phyloP scores from a whole-genome alignment of 306 rosid species.

The Vigna hirtella region DNA sequence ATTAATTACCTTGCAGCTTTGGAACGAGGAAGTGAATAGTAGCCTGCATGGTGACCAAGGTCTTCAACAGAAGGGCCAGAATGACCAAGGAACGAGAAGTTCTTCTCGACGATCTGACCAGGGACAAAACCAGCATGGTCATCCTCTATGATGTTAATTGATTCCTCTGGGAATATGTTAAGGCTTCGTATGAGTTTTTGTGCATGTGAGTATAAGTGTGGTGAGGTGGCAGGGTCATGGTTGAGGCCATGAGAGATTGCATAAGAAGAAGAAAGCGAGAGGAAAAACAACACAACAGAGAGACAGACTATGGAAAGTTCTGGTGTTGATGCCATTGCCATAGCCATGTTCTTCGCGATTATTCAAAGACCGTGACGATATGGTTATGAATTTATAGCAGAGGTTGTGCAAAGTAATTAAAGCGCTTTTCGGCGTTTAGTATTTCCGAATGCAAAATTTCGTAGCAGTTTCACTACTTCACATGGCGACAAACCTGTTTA shows the following conservation, averaged over 20 bases:
- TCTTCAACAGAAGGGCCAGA: slow-evolving; percentile 60
- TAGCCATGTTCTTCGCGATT: slow-evolving; percentile 42
- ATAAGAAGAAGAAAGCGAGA: slow-evolving; percentile 41
- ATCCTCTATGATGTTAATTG: slow-evolving; percentile 50
- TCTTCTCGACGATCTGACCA: slow-evolving; percentile 65
- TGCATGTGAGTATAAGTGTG: slow-evolving; percentile 49
- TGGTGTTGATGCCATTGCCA: slow-evolving; percentile 46
- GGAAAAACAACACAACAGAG: slow-evolving; percentile 43
- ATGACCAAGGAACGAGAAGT: slow-evolving; percentile 50
- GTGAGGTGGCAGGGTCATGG: not conserved
- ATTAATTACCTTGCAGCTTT: slow-evolving; percentile 70
- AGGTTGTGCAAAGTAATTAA: too few species aligned
- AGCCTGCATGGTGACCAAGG: slow-evolving; percentile 93
- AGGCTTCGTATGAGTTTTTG: slow-evolving; percentile 68
- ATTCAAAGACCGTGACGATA: slow-evolving; percentile 10
- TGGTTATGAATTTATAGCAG: slow-evolving; percentile 55
- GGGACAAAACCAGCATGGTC: slow-evolving; percentile 43
- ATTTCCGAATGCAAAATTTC: not conserved
- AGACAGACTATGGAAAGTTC: slow-evolving; percentile 30
- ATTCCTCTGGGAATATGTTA: slow-evolving; percentile 69
- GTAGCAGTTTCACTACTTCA: too few species aligned
- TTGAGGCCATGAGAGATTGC: slow-evolving; percentile 22
- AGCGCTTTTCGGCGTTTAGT: not conserved
- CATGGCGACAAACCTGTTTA: too few species aligned
- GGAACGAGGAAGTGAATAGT: slow-evolving; percentile 71